These are phyloP conservation scores for Phytophthora constricta DNA, from an alignment of 352 stramenopile species.

Conservation along the genomic window DNA sequence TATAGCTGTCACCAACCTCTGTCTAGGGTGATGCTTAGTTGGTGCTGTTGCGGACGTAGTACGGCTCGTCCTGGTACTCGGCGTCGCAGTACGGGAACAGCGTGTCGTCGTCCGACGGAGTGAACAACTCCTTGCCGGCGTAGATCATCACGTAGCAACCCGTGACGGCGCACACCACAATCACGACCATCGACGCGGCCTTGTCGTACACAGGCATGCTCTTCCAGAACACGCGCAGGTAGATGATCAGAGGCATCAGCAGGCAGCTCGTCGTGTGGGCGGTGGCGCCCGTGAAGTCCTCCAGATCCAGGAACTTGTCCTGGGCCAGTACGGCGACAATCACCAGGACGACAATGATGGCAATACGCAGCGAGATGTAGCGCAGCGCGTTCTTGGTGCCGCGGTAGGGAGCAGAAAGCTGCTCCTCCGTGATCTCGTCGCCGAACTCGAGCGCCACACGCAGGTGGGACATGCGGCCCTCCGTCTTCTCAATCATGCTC, in stretches of 20 bases:
- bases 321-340: slow-evolving; percentile 35
- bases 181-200: slow-evolving; percentile 14
- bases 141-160: background rate
- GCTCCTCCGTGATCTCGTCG: slow-evolving; percentile 25
- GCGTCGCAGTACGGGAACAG: slow-evolving; percentile 2
- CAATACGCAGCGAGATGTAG: slow-evolving; percentile 39
- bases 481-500: slow-evolving; percentile 9
- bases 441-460: slow-evolving; percentile 37
- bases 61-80: background rate
- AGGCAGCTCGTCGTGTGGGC: slow-evolving; percentile 54
- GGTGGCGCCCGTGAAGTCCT: slow-evolving; percentile 39
- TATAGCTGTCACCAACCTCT: slow-evolving; percentile 1
- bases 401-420: background rate
- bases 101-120: background rate
- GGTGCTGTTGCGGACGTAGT: background rate
- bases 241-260: slow-evolving; percentile 32
- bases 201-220: slow-evolving; percentile 32
- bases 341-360: slow-evolving; percentile 38
- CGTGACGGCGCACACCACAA: slow-evolving; percentile 5
- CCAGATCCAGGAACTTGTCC: slow-evolving; percentile 41
- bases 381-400: slow-evolving; percentile 35
- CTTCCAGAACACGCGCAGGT: slow-evolving; percentile 32
- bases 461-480: slow-evolving; percentile 12
- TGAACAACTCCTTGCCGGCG: background rate
- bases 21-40: slow-evolving; percentile 24